Conservation (phyloP, 805 yeast species). For the Kregervanrija fluxuum region DNA sequence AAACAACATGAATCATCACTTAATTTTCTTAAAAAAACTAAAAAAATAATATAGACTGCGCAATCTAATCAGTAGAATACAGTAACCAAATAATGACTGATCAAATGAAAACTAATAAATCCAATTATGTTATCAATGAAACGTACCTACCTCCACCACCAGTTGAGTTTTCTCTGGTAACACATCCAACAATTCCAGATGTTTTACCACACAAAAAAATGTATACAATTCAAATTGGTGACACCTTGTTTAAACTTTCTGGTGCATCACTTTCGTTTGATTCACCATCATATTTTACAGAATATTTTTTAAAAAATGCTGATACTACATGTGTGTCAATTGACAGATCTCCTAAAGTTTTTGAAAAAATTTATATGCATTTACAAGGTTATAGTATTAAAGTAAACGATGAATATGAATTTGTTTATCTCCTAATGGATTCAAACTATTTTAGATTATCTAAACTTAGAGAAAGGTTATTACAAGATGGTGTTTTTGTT, state of each 20-base stretch:
- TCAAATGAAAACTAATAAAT: too few species aligned
- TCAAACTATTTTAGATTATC: conserved; percentile 65
- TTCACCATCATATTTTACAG: conserved; percentile 83
- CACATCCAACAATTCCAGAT: conserved; percentile 31
- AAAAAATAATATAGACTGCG: too few species aligned
- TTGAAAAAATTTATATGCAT: conserved; percentile 60
- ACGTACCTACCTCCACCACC: too few species aligned
- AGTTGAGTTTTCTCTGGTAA: too few species aligned
- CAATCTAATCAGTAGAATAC: too few species aligned
- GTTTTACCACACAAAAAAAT: conserved; percentile 63
- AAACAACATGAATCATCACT: too few species aligned
- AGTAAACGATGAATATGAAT: conserved; percentile 53
- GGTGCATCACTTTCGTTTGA: conserved; percentile 85
- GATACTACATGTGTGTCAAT: conserved; percentile 41
- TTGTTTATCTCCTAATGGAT: conserved; percentile 57
- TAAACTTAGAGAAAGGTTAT: conserved; percentile 41
- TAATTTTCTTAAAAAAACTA: too few species aligned
- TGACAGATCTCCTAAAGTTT: conserved; percentile 68
- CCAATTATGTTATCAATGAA: too few species aligned
- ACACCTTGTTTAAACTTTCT: conserved; percentile 51
- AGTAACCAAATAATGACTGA: too few species aligned
- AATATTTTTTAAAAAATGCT: conserved; percentile 42
- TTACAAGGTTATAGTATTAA: conserved; percentile 72
- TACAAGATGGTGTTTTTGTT: conserved; percentile 48
- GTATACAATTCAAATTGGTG: conserved; percentile 67